Evolutionary conservation across 176 grass and related monocot genomes (phyloP), one percentile per base, ranked within the genome.

Genomic region (Carex cristatella): DNA sequence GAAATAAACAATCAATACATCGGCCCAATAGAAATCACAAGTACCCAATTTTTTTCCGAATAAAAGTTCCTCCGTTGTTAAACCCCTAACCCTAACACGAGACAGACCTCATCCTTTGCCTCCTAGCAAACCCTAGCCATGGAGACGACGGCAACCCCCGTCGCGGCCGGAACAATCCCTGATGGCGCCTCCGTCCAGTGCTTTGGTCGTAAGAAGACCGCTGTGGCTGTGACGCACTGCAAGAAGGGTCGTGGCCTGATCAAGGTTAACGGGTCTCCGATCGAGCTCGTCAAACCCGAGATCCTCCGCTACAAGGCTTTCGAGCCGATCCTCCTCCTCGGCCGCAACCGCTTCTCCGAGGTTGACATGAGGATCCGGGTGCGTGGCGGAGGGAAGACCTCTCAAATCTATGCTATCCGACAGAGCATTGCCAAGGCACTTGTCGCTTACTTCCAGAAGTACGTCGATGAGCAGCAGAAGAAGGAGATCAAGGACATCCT

Each of bases 341-440:
- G 93, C 1, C 79, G 93, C 18, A 71, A 48, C 30, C 85, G 91
- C 66, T 95, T 95, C 88, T 61, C 90, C 59, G 89, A 91, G 79
- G 92, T 95, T 27, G 93, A 95, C 85, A 95, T 95, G 93, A n/a
- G 93, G 12, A 95, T 95, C 74, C 93, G 93, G 49, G 93, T 95
- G 16, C 84, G 88, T 18, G 89, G 93, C 71, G 93, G 93, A 0
- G 93, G 93, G 8, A 92, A 92, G 82, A 95, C 93, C 1, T 90
- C 88, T 31, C 93, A 95, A 87, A 95, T 95, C 80, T 95, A 95
- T 88, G 85, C 93, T 27, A 95, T 95, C 74, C 87, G 93, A 1
- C 93, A 95, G 89, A 86, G 90, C 88, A 88, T 95, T 73, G 91
- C 93, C 58, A 95, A 95, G 88, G 91, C 87, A 0, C 90, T 95